Evolutionary conservation across 2,329 filamentous ascomycete species (phyloP).

Genomic region (Ceratocystis lukuohia): DNA sequence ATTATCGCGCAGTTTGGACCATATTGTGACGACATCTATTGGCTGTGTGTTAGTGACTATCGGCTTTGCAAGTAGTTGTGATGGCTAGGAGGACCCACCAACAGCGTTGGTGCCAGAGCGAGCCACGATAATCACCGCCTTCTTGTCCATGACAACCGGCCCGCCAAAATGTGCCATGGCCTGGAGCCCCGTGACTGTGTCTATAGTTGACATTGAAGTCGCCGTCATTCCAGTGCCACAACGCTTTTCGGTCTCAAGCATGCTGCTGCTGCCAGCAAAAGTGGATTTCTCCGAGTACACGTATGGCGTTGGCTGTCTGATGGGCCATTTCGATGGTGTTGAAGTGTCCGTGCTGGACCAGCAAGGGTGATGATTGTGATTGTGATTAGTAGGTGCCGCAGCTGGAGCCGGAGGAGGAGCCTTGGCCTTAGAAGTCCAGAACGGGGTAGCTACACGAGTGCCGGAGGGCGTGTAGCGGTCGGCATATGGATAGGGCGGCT

Average conservation of each 20-base stretch:
- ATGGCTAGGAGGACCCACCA: slow-evolving; percentile 1
- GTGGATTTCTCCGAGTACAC: background rate
- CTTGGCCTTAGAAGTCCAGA: background rate
- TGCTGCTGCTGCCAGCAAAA: background rate
- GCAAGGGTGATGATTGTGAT: background rate
- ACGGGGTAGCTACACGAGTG: slow-evolving; percentile 1
- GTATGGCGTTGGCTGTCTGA: background rate
- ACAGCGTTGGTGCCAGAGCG: slow-evolving; percentile 15
- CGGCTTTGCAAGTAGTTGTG: background rate
- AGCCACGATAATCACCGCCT: slow-evolving; percentile 14
- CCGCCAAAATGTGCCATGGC: slow-evolving; percentile 4
- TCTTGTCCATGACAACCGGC: slow-evolving; percentile 2
- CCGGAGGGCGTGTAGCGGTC: background rate
- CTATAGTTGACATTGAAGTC: background rate
- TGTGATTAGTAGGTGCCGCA: background rate
- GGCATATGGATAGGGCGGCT: background rate
- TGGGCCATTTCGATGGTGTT: background rate
- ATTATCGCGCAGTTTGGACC: slow-evolving; percentile 12
- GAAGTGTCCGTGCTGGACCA: background rate
- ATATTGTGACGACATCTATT: slow-evolving; percentile 14
- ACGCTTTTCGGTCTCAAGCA: background rate
- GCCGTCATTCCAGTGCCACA: background rate
- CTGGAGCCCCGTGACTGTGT: background rate
- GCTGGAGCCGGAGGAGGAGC: background rate
- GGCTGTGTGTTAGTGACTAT: background rate